These are phyloP conservation scores for Echinosphaeria canescens DNA, from an alignment of 2,329 filamentous ascomycete genomes.

Conservation along the genomic window DNA sequence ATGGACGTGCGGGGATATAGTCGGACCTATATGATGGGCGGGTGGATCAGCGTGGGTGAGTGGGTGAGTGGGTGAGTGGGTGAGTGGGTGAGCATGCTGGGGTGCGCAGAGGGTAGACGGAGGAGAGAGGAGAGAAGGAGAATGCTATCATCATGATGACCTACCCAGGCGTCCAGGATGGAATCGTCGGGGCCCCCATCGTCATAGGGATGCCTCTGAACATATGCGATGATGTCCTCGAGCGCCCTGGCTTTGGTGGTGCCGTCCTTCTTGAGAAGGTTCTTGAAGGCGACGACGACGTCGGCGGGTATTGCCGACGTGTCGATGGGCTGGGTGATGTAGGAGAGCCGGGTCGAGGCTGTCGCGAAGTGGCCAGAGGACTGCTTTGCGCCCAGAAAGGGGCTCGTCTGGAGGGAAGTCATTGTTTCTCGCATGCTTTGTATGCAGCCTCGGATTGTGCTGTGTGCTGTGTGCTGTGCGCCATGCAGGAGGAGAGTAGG, in stretches of 20 bases:
- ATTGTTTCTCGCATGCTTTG: no score
- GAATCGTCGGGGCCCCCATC: slow-evolving; percentile 52
- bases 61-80: no score
- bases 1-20: slow-evolving; percentile 79
- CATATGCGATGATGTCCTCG: slow-evolving; percentile 55
- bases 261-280: slow-evolving; percentile 77
- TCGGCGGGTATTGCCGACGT: slow-evolving; percentile 57
- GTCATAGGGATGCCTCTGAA: slow-evolving; percentile 29
- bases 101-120: no score
- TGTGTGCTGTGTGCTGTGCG: background rate
- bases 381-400: slow-evolving; percentile 3
- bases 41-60: no score
- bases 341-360: slow-evolving; percentile 42
- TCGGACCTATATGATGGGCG: slow-evolving; percentile 39
- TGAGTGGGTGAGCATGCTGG: no score
- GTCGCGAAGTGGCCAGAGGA: slow-evolving; percentile 19
- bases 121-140: background rate
- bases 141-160: slow-evolving; percentile 11
- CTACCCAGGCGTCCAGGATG: slow-evolving; percentile 75
- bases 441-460: no score
- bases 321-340: slow-evolving; percentile 70
- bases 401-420: no score
- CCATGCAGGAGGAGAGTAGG: no score
- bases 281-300: slow-evolving; percentile 79
- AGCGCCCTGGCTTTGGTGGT: slow-evolving; percentile 82